phyloP scores from a whole-genome alignment of 2,329 filamentous ascomycete genomes.

The Sordariomycetes sp. region DNA sequence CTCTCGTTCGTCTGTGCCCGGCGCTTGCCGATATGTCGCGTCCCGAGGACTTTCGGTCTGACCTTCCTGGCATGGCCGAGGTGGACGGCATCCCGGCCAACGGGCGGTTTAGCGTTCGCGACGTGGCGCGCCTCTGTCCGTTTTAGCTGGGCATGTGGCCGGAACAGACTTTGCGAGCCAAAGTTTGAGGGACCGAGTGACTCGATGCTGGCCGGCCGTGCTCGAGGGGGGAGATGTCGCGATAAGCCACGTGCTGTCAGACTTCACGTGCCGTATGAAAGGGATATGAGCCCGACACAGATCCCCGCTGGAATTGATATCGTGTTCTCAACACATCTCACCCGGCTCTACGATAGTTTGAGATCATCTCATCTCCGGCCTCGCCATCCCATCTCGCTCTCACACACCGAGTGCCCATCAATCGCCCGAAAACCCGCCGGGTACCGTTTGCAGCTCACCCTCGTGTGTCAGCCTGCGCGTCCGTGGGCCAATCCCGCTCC shows the following conservation, averaged over 20 bases:
- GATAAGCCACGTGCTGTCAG: too few species aligned
- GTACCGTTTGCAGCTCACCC: not conserved
- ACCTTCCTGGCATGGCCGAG: not conserved
- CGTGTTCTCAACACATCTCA: too few species aligned
- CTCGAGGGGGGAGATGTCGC: too few species aligned
- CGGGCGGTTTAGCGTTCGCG: not conserved
- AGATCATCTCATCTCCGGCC: too few species aligned
- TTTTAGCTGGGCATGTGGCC: not conserved
- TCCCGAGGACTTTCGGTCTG: not conserved
- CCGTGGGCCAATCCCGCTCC: conserved; percentile 6
- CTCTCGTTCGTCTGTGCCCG: not conserved
- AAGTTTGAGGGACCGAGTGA: too few species aligned
- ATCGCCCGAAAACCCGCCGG: not conserved
- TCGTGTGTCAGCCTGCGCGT: conserved; percentile 6
- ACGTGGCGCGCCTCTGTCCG: not conserved
- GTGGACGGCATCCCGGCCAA: not conserved
- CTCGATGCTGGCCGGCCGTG: too few species aligned
- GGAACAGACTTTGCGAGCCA: too few species aligned
- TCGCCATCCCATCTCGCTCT: not conserved
- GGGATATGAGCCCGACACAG: too few species aligned
- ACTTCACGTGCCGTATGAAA: too few species aligned
- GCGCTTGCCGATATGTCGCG: not conserved
- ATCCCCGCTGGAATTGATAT: too few species aligned
- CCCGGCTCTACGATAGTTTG: too few species aligned
- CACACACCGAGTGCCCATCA: not conserved